A percentile compares a stretch with the other conserved stretches of the same genome.
Evolutionary conservation across 768 basidiomycete genomes (phyloP).

Genomic region (Boletus rubropictus): DNA sequence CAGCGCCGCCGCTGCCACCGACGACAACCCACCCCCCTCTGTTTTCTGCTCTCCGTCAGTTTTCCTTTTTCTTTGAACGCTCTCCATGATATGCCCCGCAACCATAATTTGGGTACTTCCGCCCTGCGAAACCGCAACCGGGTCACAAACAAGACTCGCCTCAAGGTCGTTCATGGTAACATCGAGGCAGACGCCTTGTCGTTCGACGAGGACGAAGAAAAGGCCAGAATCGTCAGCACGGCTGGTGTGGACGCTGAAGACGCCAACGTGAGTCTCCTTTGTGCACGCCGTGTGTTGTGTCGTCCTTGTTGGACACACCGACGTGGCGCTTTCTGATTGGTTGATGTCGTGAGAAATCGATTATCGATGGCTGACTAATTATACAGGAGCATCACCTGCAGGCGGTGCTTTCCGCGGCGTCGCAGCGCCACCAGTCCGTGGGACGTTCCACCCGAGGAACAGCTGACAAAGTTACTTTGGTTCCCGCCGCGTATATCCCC

Average conservation of each 20-base stretch:
- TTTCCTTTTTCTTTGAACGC: slow-evolving; percentile 32
- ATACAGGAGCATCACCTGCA: slow-evolving; percentile 53
- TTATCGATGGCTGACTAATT: slow-evolving; percentile 54
- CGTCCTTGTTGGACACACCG: slow-evolving; percentile 37
- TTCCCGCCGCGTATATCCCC: slow-evolving; percentile 74
- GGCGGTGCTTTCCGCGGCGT: slow-evolving; percentile 51
- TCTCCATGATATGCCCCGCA: slow-evolving; percentile 87
- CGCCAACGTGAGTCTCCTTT: slow-evolving; percentile 71
- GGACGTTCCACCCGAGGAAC: slow-evolving; percentile 34
- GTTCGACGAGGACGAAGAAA: slow-evolving; percentile 83
- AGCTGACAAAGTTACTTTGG: slow-evolving; percentile 29
- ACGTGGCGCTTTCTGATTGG: slow-evolving; percentile 48
- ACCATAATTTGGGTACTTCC: slow-evolving; percentile 68
- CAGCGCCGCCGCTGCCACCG: slow-evolving; percentile 52
- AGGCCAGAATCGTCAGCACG: slow-evolving; percentile 72
- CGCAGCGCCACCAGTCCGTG: slow-evolving; percentile 40
- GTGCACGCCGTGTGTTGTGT: slow-evolving; percentile 32
- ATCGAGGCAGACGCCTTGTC: slow-evolving; percentile 76
- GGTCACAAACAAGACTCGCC: slow-evolving; percentile 88
- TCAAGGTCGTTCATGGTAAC: slow-evolving; percentile 76
- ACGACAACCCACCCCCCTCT: slow-evolving; percentile 34
- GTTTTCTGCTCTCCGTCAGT: slow-evolving; percentile 34
- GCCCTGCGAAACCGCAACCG: slow-evolving; percentile 83
- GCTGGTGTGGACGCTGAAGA: slow-evolving; percentile 91
- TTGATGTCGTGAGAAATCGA: slow-evolving; percentile 36